These are phyloP conservation scores for Cercospora berteroae DNA, from an alignment of 2,329 filamentous ascomycete species.

Conservation along the genomic window DNA sequence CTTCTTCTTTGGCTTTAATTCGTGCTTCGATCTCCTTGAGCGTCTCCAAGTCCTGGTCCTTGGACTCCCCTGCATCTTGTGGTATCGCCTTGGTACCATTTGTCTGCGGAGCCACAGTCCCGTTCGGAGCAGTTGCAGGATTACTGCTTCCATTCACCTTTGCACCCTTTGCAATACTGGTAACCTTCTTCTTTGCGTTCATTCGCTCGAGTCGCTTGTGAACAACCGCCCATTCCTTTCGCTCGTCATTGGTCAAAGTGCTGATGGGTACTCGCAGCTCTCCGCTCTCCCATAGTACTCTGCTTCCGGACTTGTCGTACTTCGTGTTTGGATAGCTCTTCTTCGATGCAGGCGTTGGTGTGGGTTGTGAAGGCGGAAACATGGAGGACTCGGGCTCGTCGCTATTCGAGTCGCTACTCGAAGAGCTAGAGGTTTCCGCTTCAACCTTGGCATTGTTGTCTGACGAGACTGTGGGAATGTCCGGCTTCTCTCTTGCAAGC, in stretches of 20 bases:
- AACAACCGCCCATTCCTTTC: slow-evolving; percentile 10
- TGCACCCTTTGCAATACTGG: not conserved
- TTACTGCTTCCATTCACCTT: not conserved
- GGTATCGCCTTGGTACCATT: not conserved
- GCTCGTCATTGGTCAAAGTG: slow-evolving; percentile 2
- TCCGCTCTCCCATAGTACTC: slow-evolving; percentile 11
- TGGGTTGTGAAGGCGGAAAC: slow-evolving; percentile 9
- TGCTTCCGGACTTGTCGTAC: slow-evolving; percentile 12
- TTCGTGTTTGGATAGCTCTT: not conserved
- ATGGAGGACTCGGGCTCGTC: not conserved
- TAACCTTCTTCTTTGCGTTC: slow-evolving; percentile 13
- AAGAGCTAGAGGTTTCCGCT: not conserved
- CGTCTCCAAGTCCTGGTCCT: slow-evolving; percentile 33
- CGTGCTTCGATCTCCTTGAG: slow-evolving; percentile 32
- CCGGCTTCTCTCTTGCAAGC: slow-evolving; percentile 11
- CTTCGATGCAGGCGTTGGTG: slow-evolving; percentile 5
- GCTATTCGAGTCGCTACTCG: not conserved
- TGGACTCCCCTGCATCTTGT: slow-evolving; percentile 16
- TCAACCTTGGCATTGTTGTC: not conserved
- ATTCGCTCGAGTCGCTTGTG: slow-evolving; percentile 5
- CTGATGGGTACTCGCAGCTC: slow-evolving; percentile 1
- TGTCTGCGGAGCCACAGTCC: not conserved
- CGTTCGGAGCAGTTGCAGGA: not conserved
- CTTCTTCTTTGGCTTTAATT: slow-evolving; percentile 32
- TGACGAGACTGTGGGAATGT: not conserved